Evolutionary conservation across 2,329 filamentous ascomycete genomes (phyloP), one percentile per base, ranked within the genome.

Genomic region (Aspergillus quadricinctus): DNA sequence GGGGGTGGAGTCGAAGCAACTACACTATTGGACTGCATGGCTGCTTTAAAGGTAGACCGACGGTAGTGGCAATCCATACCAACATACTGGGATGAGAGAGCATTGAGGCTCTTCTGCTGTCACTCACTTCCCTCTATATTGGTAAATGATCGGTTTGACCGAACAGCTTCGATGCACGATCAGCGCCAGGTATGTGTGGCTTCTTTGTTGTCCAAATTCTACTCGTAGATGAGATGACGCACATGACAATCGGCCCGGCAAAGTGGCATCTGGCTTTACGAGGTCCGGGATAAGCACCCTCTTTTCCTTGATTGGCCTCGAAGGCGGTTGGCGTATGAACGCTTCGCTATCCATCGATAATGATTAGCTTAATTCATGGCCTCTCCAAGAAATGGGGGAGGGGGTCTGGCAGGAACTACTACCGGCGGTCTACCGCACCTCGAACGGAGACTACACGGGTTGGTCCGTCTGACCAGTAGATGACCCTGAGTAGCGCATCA

Each of bases 121-220:
- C 21, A 23, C 43, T 25, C 11, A 23, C 43, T 25, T 46, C 43
- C 43, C 19, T 46, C 43, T 14, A 46, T 23, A 3, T 14, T 46
- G 43, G 14, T 46, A 46, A 27, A 43, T 3, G 23, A 17, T 27
- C 11, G 14, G 14, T 6, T 46, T 46, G 21, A 46, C 11, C 19
- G 43, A 46, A 46, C 43, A 14, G 19, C 21, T 23, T 46, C 23
- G 21, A 46, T 23, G 43, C 21, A 46, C 19, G 19, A 46, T 46
- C 23, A 46, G 43, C 43, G 11, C 6, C 43, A 46, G 19, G 43
- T 3, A 23, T 25, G 43, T 46, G 43, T 46, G 43, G 43, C 43
- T 46, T 27, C 31, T 49, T 54, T 49, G 52, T 54, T 54, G 52
- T 45, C 46, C 48, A 8, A 49, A 29, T 46, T 29, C 40, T 46